These are phyloP conservation scores for Aspergillus olivimuriae DNA, from an alignment of 495 filamentous ascomycete genomes.

Conservation along the genomic window DNA sequence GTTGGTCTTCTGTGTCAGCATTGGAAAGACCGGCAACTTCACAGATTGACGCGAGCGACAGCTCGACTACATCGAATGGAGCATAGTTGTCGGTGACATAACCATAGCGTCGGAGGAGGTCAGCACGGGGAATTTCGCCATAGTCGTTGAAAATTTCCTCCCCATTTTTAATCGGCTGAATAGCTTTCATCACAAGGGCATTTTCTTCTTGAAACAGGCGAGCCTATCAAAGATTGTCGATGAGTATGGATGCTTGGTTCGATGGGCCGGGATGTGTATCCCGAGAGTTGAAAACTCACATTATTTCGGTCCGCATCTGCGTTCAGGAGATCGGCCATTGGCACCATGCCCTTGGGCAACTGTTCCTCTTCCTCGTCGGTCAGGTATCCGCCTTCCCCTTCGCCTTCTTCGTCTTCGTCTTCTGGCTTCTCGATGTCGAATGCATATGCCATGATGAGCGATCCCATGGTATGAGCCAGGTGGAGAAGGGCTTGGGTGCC, in stretches of 20 bases:
- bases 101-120: slow-evolving; percentile 81
- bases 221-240: slow-evolving; percentile 26
- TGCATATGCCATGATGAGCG: slow-evolving; percentile 88
- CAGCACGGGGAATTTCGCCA: slow-evolving; percentile 72
- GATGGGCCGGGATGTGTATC: too few species aligned
- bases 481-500: slow-evolving; percentile 48
- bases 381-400: slow-evolving; percentile 55
- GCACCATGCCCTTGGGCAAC: slow-evolving; percentile 76
- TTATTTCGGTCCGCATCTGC: slow-evolving; percentile 83
- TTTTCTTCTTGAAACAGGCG: slow-evolving; percentile 66
- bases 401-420: slow-evolving; percentile 47
- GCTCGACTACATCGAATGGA: slow-evolving; percentile 74
- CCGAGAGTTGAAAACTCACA: too few species aligned
- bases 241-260: background rate
- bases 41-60: slow-evolving; percentile 54
- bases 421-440: slow-evolving; percentile 70
- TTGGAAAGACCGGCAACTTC: slow-evolving; percentile 38
- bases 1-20: slow-evolving; percentile 34
- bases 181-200: slow-evolving; percentile 57
- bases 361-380: slow-evolving; percentile 65
- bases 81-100: slow-evolving; percentile 76
- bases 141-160: slow-evolving; percentile 90
- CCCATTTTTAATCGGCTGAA: slow-evolving; percentile 58
- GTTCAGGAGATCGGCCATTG: slow-evolving; percentile 88
- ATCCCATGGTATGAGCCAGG: slow-evolving; percentile 73